Percentiles rank a stretch among this genome's conserved stretches.
Evolutionary conservation across 2,329 filamentous ascomycete species (phyloP).

Genomic region (Botrytis squamosa): DNA sequence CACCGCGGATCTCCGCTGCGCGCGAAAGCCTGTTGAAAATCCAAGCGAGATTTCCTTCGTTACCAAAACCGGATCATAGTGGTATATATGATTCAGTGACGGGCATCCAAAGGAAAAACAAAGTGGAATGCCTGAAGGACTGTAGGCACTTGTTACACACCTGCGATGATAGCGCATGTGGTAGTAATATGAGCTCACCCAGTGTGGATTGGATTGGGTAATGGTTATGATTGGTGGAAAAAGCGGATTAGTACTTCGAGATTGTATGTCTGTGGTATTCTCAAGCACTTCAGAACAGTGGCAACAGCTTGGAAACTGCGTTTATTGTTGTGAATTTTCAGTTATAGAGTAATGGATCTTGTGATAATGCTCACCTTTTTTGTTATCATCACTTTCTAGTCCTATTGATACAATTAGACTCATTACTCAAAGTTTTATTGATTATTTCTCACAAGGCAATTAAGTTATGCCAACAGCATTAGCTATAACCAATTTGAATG

Average conservation of each 20-base stretch:
- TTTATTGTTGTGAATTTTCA: not conserved
- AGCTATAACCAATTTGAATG: not conserved
- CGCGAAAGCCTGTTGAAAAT: conserved; percentile 11
- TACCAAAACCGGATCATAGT: conserved; percentile 23
- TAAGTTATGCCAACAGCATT: not conserved
- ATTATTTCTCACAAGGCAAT: not conserved
- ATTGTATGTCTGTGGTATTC: not conserved
- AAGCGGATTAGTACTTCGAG: not conserved
- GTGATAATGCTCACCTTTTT: not conserved
- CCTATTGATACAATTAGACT: not conserved
- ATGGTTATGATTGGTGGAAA: not conserved
- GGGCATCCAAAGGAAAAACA: conserved; percentile 15
- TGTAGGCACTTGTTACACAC: conserved; percentile 15
- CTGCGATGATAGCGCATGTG: conserved; percentile 25
- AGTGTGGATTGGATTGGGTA: conserved; percentile 33
- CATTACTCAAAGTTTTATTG: not conserved
- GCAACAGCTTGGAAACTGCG: not conserved
- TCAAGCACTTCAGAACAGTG: not conserved
- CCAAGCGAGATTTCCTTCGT: conserved; percentile 8
- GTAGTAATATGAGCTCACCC: conserved; percentile 22
- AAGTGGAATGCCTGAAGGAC: not conserved
- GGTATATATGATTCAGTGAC: conserved; percentile 26
- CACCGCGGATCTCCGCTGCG: not conserved
- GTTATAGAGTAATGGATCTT: not conserved
- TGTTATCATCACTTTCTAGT: not conserved